Conservation (phyloP, 2,329 filamentous ascomycete genomes). For the Cladosporium austrohemisphaericum region DNA sequence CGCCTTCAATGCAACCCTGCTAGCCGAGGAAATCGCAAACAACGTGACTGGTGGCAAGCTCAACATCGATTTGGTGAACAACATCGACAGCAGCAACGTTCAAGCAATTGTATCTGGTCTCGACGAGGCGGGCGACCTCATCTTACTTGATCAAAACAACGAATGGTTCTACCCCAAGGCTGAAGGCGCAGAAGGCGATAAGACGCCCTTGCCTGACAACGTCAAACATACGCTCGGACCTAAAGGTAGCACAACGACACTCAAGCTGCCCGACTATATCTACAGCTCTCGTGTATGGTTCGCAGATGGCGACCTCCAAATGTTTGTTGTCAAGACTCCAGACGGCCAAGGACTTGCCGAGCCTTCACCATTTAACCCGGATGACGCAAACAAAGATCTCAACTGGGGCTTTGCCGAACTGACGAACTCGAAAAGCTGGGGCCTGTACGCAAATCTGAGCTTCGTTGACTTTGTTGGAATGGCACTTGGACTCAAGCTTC, state of each 20-base stretch:
- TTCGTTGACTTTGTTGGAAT: slow-evolving; percentile 34
- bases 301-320: slow-evolving; percentile 37
- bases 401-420: slow-evolving; percentile 44
- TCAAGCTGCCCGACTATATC: slow-evolving; percentile 41
- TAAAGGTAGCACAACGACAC: slow-evolving; percentile 33
- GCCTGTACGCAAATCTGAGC: slow-evolving; percentile 38
- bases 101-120: slow-evolving; percentile 44
- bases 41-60: slow-evolving; percentile 13
- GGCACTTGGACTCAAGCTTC: slow-evolving; percentile 48
- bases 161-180: slow-evolving; percentile 40
- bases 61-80: slow-evolving; percentile 37
- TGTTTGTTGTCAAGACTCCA: slow-evolving; percentile 21
- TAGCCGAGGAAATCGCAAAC: slow-evolving; percentile 7
- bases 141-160: slow-evolving; percentile 40
- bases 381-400: slow-evolving; percentile 40
- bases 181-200: slow-evolving; percentile 16
- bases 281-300: slow-evolving; percentile 45
- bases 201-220: slow-evolving; percentile 22
- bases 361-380: slow-evolving; percentile 41
- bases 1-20: neutral
- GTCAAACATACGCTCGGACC: slow-evolving; percentile 24
- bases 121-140: slow-evolving; percentile 36
- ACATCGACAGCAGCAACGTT: slow-evolving; percentile 34
- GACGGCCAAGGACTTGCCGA: slow-evolving; percentile 44
- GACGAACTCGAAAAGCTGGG: slow-evolving; percentile 38